Percentiles rank a stretch among this genome's conserved stretches.
Conservation (phyloP, 108 stramenopile species). For the Chaetoceros tenuissimus region DNA sequence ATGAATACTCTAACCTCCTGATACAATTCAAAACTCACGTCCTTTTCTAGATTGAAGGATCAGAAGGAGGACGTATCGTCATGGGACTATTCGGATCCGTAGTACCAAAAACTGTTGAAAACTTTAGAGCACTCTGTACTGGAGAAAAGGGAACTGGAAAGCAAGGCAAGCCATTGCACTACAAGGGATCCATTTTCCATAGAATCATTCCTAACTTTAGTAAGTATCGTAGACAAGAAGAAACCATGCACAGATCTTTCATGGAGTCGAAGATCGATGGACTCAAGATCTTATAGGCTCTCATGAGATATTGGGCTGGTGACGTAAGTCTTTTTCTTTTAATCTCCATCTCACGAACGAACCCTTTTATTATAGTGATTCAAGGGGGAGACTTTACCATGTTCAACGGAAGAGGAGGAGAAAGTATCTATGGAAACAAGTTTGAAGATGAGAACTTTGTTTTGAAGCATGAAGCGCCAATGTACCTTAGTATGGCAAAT, state of each 20-base stretch:
- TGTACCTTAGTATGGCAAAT: constrained; percentile 93
- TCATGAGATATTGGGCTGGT: too few species aligned
- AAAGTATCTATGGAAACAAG: constrained; percentile 63
- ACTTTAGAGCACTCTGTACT: constrained; percentile 91
- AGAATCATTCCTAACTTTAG: constrained; percentile 71
- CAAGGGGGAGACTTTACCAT: constrained; percentile 87
- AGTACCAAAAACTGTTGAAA: constrained; percentile 90
- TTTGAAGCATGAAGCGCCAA: constrained; percentile 74
- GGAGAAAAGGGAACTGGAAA: constrained; percentile 84
- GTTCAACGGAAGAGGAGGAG: constrained; percentile 79
- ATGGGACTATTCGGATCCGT: constrained; percentile 87
- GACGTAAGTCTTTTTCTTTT: too few species aligned
- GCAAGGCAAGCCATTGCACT: constrained; percentile 76
- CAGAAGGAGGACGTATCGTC: constrained; percentile 67
- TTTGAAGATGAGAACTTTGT: constrained; percentile 96
- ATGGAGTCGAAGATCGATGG: too few species aligned
- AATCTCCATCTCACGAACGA: too few species aligned
- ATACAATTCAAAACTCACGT: background rate
- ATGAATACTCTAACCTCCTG: too few species aligned
- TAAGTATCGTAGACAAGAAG: too few species aligned
- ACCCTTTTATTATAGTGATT: too few species aligned
- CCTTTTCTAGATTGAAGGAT: constrained; percentile 17
- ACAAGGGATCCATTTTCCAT: constrained; percentile 70
- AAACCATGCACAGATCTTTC: too few species aligned
- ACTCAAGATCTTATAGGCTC: too few species aligned